Evolutionary conservation across 192 early-diverging fungal genomes (phyloP), one percentile per base, ranked within the genome.

Genomic region (Funneliformis geosporum): DNA sequence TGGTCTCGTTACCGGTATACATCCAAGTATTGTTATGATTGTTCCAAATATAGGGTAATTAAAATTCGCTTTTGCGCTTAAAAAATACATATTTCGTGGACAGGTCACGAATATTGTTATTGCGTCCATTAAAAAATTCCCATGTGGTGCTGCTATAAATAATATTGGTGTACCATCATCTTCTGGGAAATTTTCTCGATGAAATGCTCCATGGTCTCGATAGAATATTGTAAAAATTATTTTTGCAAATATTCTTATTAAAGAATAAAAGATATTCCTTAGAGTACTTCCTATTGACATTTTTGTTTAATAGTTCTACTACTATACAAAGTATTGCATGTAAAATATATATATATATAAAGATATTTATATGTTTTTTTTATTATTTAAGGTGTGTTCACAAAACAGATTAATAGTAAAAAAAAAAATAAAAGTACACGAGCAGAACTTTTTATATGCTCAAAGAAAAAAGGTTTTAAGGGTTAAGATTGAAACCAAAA

Each of bases 41-140:
- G 81, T 83, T 3, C 84, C 84, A 42, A 82, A 82, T 33, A 85
- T 80, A 9, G 84, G 80, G 6, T 82, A 83, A 47, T 83, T 69
- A 55, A 85, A 85, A 59, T 85, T 85, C 33, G 84, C 72, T 62
- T 83, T 78, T 40, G 84, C 84, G 75, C 82, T 85, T 65, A 85
- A 46, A 59, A 85, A 85, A 14, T 82, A 85, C 27, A 83, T 81
- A 43, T 83, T 78, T 1, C 84, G 80, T 6, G 84, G 84, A 47
- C 78, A 83, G 11, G 82, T 79, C 0, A 82, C 74, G 2, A 85
- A 74, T 8, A 85, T 73, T 10, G 84, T 82, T 0, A 85, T 74
- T 5, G 80, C 84, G 64, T 85, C 84, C 69, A 85, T 82, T n/a
- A 85, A 77, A 73, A 83, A 85, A 71, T 85, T 85, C 59, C 84